A percentile compares a stretch with the other conserved stretches of the same genome.
These are phyloP conservation scores for Starmerella riodocensis DNA, from an alignment of 805 yeast genomes.

Conservation along the genomic window DNA sequence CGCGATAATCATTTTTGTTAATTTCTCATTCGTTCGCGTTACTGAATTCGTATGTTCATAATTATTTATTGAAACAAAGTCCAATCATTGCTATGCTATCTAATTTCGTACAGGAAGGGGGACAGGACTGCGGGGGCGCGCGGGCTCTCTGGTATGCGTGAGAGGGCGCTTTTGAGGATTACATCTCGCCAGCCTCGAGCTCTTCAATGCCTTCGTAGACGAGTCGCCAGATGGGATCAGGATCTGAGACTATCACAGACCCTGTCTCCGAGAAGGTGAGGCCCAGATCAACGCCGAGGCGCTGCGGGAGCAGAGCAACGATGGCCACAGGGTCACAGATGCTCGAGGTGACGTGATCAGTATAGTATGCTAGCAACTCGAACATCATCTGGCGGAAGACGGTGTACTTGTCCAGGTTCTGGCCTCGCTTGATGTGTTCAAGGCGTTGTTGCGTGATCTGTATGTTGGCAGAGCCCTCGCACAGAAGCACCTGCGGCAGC, in stretches of 20 bases:
- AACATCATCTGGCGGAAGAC: constrained; percentile 40
- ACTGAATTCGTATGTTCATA: too few species aligned
- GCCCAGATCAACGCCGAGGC: constrained; percentile 14
- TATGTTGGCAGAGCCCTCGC: constrained; percentile 32
- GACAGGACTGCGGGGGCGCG: too few species aligned
- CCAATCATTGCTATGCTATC: too few species aligned
- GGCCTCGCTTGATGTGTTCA: constrained; percentile 29
- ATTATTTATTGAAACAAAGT: too few species aligned
- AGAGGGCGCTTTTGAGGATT: not conserved
- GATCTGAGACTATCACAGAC: constrained; percentile 18
- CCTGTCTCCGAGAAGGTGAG: constrained; percentile 24
- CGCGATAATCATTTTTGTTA: too few species aligned
- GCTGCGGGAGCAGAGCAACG: constrained; percentile 39
- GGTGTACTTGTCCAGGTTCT: constrained; percentile 28
- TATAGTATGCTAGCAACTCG: constrained; percentile 42
- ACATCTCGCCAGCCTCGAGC: constrained; percentile 18
- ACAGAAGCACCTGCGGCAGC: constrained; percentile 15
- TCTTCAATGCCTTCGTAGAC: constrained; percentile 20
- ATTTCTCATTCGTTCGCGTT: too few species aligned
- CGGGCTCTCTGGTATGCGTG: too few species aligned
- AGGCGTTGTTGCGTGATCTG: constrained; percentile 37
- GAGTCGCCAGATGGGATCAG: constrained; percentile 19
- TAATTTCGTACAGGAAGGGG: too few species aligned
- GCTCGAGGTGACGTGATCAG: constrained; percentile 46
- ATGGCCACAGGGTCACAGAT: constrained; percentile 72